phyloP scores from a whole-genome alignment of 768 basidiomycete species.

The Lactarius evosmus region DNA sequence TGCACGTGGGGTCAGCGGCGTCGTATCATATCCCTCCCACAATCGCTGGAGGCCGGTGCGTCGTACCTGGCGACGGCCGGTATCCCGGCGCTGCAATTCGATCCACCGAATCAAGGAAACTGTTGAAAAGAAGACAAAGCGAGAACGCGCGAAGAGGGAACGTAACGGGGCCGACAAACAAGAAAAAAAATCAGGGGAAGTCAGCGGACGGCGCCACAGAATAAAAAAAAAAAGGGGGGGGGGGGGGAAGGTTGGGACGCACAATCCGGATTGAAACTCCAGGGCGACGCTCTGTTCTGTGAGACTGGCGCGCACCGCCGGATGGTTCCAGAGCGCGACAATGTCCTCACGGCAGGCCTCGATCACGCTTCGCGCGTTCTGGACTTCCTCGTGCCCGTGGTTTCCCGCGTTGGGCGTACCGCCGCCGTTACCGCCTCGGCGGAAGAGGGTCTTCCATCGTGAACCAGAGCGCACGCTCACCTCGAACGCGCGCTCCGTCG shows the following conservation, averaged over 20 bases:
- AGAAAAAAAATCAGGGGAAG: not conserved
- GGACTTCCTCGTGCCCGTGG: slow-evolving; percentile 37
- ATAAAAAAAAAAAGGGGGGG: not conserved
- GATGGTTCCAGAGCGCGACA: slow-evolving; percentile 49
- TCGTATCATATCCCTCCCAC: not conserved
- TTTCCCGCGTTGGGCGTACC: slow-evolving; percentile 24
- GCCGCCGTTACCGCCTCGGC: slow-evolving; percentile 22
- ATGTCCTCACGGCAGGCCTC: slow-evolving; percentile 56
- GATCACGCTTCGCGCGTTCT: slow-evolving; percentile 45
- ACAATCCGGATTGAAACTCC: slow-evolving; percentile 63
- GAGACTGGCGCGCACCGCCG: slow-evolving; percentile 43
- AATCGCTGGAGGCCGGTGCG: not conserved
- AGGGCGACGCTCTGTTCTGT: slow-evolving; percentile 44
- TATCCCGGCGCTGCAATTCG: slow-evolving; percentile 53
- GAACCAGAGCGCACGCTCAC: slow-evolving; percentile 45
- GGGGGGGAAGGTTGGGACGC: slow-evolving; percentile 32
- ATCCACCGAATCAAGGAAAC: slow-evolving; percentile 55
- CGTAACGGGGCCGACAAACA: not conserved
- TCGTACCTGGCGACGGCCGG: slow-evolving; percentile 49
- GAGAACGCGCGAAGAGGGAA: not conserved
- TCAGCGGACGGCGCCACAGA: not conserved
- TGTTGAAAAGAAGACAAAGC: slow-evolving; percentile 29
- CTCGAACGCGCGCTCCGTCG: slow-evolving; percentile 45
- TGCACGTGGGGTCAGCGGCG: not conserved
- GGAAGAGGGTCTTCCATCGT: slow-evolving; percentile 50